Evolutionary conservation across 2,329 filamentous ascomycete genomes (phyloP), one percentile per base, ranked within the genome.

Genomic region (Aspergillaceae sp.): DNA sequence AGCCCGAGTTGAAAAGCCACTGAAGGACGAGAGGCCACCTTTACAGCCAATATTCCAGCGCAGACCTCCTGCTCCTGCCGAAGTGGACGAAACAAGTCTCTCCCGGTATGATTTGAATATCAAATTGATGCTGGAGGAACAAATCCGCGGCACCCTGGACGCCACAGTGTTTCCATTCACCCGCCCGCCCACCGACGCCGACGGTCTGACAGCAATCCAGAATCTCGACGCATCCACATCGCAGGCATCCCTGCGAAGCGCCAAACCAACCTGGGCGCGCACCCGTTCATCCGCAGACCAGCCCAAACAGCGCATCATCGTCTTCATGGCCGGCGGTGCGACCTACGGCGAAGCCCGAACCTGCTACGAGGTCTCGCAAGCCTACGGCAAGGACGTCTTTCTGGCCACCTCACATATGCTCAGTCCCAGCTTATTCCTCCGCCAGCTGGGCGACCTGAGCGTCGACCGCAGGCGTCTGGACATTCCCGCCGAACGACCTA

Each of bases 211-310:
- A 46, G 59, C 19, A 19, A 19, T 56, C 27, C 66, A 68, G 10
- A 82, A 74, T 37, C 71, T 84, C 32, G 51, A 51, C 55, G 73
- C 71, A 33, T 27, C 27, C 27, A 8, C 36, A 38, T 68, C 73
- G 1, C 75, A 86, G 53, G 80, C 86, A 8, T 97, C 91, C 9
- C 77, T 98, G 27, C 85, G 92, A 48, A 87, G 87, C 7, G 89
- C 89, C 10, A 94, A 95, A 59, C 92, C 91, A 1, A 95, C 90
- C 37, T 98, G 92, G 92, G 92, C 92, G 2, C 87, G 87, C 44
- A 84, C 86, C 7, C 83, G 88, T 38, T 77, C 84, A 40, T 79
- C 82, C 29, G 82, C 73, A 48, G 80, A 75, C 49, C 91, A 97
- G 63, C 94, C 90, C 53, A 81, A 85, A 44, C 92, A 98, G 64